These are phyloP conservation scores for Neoboletus magnificus DNA, from an alignment of 768 basidiomycete species.

Conservation along the genomic window DNA sequence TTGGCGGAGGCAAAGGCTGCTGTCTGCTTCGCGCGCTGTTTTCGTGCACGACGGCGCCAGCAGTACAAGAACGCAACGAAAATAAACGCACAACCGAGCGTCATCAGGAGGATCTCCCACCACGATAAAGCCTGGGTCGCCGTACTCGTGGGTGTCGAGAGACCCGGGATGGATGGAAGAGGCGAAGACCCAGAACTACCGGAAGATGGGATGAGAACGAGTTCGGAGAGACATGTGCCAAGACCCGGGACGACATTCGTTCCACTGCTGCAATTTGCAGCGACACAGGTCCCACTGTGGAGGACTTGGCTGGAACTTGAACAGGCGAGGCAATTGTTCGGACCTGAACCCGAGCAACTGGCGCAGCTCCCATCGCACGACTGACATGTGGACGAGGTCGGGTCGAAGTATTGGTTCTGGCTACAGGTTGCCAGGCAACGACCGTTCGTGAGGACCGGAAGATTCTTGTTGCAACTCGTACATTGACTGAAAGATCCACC, in stretches of 20 bases:
- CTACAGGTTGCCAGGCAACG: constrained; percentile 78
- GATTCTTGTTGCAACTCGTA: constrained; percentile 59
- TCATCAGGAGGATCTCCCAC: constrained; percentile 87
- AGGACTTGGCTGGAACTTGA: constrained; percentile 59
- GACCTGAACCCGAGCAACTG: constrained; percentile 69
- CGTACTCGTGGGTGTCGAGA: constrained; percentile 47
- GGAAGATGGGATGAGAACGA: constrained; percentile 54
- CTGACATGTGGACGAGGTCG: constrained; percentile 58
- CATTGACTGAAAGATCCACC: constrained; percentile 81
- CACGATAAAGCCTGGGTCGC: constrained; percentile 49
- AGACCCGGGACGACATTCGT: constrained; percentile 62
- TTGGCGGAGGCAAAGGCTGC: constrained; percentile 61
- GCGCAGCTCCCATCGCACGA: constrained; percentile 75
- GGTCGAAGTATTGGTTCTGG: constrained; percentile 70
- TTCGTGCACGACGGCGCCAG: constrained; percentile 69
- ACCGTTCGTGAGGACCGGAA: constrained; percentile 72
- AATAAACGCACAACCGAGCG: constrained; percentile 77
- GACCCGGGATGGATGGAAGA: constrained; percentile 56
- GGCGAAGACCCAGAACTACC: constrained; percentile 35
- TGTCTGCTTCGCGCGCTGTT: constrained; percentile 64
- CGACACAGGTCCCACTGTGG: constrained; percentile 58
- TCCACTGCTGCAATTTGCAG: constrained; percentile 56
- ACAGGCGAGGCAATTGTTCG: constrained; percentile 71
- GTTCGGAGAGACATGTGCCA: constrained; percentile 76
- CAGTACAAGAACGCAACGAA: constrained; percentile 61